A percentile compares a stretch with the other conserved stretches of the same genome.
Conservation (phyloP, 192 early-diverging fungal genomes). For the Entophlyctis luteolus region DNA sequence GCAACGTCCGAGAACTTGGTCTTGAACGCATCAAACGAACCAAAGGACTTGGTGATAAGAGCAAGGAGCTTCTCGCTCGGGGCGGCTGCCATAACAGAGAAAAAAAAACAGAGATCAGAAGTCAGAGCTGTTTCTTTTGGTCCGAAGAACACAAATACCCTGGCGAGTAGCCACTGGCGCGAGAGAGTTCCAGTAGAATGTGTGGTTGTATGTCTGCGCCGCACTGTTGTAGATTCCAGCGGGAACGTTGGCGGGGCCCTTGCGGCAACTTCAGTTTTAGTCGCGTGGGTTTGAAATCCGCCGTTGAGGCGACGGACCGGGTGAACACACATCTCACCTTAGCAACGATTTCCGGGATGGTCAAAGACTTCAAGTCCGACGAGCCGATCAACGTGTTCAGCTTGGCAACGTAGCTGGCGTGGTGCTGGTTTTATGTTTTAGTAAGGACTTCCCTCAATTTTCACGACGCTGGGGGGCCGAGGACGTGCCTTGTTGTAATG, state of each 20-base stretch:
- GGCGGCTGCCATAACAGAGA: too few relatives aligned
- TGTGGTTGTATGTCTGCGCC: conserved; percentile 35
- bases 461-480: too few relatives aligned
- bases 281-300: too few relatives aligned
- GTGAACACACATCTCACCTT: neutral
- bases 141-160: too few relatives aligned
- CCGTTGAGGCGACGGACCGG: neutral
- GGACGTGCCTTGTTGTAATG: conserved; percentile 11
- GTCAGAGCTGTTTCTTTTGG: too few relatives aligned
- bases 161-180: conserved; percentile 16
- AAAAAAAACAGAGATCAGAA: too few relatives aligned
- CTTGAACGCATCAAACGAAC: conserved; percentile 41
- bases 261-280: neutral
- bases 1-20: conserved; percentile 36
- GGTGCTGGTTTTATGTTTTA: too few relatives aligned
- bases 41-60: conserved; percentile 30
- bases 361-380: conserved; percentile 1
- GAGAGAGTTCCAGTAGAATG: conserved; percentile 23
- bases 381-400: conserved; percentile 17
- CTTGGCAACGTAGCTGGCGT: conserved; percentile 21
- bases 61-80: conserved; percentile 17
- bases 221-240: conserved; percentile 49
- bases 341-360: conserved; percentile 16
- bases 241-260: conserved; percentile 22
- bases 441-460: too few relatives aligned